A percentile compares a stretch with the other conserved stretches of the same genome.
Conservation (phyloP, 1,284 basidiomycete genomes). For the Exsudoporus floridanus region DNA sequence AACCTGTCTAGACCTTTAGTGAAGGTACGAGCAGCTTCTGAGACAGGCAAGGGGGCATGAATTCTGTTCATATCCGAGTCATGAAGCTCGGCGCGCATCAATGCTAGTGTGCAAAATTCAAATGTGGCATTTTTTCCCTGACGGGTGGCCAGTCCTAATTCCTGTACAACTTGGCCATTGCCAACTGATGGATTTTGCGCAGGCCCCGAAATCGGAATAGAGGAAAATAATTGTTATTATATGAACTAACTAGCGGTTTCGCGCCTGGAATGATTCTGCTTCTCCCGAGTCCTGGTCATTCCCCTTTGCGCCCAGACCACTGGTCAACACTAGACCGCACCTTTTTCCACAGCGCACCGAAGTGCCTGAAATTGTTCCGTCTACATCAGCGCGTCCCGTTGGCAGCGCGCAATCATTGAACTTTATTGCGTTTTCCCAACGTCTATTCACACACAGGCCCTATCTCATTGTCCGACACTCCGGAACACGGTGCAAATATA, state of each 20-base stretch:
- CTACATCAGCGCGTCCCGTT: constrained; percentile 2
- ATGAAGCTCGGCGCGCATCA: too few relatives aligned
- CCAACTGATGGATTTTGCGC: constrained; percentile 10
- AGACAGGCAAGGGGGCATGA: constrained; percentile 3
- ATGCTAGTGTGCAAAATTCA: too few relatives aligned
- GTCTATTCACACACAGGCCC: constrained; percentile 22
- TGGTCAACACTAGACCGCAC: neutral
- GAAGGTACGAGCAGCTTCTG: constrained; percentile 2
- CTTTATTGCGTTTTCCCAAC: constrained; percentile 17
- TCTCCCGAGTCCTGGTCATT: neutral
- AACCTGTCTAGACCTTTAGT: constrained; percentile 6
- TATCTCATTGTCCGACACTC: constrained; percentile 13
- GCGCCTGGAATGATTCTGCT: constrained; percentile 1
- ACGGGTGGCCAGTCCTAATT: constrained; percentile 18
- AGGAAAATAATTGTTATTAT: constrained; percentile 11
- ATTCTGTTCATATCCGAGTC: constrained; percentile 30
- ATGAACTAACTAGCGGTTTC: constrained; percentile 13
- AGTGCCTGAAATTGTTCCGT: constrained; percentile 7
- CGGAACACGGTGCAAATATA: constrained; percentile 17
- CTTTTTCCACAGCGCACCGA: neutral
- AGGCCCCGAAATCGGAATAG: constrained; percentile 5
- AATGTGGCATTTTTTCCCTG: constrained; percentile 13
- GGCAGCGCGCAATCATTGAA: constrained; percentile 19
- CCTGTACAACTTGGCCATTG: constrained; percentile 14
- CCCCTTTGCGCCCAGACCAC: neutral